phyloP scores from a whole-genome alignment of 108 stramenopile genomes.

The Seminavis robusta region DNA sequence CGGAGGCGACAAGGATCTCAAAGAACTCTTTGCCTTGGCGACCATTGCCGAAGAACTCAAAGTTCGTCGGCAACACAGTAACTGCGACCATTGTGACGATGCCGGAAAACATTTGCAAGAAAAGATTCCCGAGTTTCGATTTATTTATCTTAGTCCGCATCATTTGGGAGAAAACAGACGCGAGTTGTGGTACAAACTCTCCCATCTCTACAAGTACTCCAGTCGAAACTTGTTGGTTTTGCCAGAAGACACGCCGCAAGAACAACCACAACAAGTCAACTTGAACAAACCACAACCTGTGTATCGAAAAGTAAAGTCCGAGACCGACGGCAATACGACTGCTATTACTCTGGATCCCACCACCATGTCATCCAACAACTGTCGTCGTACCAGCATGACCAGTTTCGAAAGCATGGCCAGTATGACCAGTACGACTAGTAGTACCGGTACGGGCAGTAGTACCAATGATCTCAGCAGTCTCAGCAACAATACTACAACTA shows the following conservation, averaged over 20 bases:
- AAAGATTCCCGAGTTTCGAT: slow-evolving; percentile 66
- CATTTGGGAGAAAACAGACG: slow-evolving; percentile 48
- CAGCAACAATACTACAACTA: neutral
- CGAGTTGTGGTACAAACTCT: slow-evolving; percentile 55
- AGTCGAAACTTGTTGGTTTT: neutral
- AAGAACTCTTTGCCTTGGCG: slow-evolving; percentile 62
- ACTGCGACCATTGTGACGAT: neutral
- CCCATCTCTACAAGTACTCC: neutral
- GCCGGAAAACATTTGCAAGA: slow-evolving; percentile 42
- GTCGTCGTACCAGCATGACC: too few relatives aligned
- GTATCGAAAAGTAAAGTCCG: too few relatives aligned
- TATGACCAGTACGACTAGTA: too few relatives aligned
- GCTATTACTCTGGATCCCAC: too few relatives aligned
- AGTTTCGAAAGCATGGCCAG: too few relatives aligned
- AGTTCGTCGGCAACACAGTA: slow-evolving; percentile 17
- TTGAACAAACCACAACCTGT: too few relatives aligned
- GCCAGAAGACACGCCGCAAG: too few relatives aligned
- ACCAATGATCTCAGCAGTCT: too few relatives aligned
- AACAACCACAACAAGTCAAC: too few relatives aligned
- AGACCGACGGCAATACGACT: too few relatives aligned
- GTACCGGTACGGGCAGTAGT: too few relatives aligned
- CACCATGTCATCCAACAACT: too few relatives aligned
- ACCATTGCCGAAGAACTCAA: slow-evolving; percentile 62
- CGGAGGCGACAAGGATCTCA: slow-evolving; percentile 66
- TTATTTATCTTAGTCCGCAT: slow-evolving; percentile 69